Evolutionary conservation across 2,329 filamentous ascomycete species (phyloP), one percentile per base, ranked within the genome.

Genomic region (Stagonosporopsis tanaceti): DNA sequence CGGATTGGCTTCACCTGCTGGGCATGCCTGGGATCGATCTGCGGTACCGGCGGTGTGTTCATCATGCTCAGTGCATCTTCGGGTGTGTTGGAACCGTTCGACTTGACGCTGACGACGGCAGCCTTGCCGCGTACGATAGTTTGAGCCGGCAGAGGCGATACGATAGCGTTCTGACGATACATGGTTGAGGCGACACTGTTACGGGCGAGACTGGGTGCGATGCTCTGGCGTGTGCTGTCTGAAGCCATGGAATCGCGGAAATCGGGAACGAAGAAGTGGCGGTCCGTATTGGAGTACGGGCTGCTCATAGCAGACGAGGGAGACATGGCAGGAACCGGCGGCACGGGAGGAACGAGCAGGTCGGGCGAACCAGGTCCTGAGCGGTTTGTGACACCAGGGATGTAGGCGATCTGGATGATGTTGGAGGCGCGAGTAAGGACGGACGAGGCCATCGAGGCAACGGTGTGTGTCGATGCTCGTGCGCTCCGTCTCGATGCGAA

Each of bases 391-490:
- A 98, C 93, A 59, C 95, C 95, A 14, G 95, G 95, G 65, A 99
- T 98, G 77, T 98, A 99, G 53, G 95, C 95, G 78, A 99, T 99
- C 79, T 98, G 95, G 70, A 99, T 99, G 74, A 99, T 94, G 81
- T 99, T 99, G 71, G 95, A 98, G 46, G 95, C 95, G 61, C 95
- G 89, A 17, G 95, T 98, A 59, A 97, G 85, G 57, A 98, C 93
- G 25, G 94, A 98, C 9, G 93, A 97, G 15, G 95, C 95, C 73
- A 99, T 92, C 12, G 94, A 98, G 70, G 90, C 86, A 52, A 94
- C 89, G n/a, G 91, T 91, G 74, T 95, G 88, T 41, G 91, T 91
- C 11, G 93, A 95, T 53, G 90, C 86, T 66, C 93, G 84, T 63
- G 88, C 83, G 66, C 86, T 84, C 62, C 83, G 76, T 64, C 81